These are phyloP conservation scores for Penicillium simplicissimum DNA, from an alignment of 495 filamentous ascomycete genomes.

Conservation along the genomic window DNA sequence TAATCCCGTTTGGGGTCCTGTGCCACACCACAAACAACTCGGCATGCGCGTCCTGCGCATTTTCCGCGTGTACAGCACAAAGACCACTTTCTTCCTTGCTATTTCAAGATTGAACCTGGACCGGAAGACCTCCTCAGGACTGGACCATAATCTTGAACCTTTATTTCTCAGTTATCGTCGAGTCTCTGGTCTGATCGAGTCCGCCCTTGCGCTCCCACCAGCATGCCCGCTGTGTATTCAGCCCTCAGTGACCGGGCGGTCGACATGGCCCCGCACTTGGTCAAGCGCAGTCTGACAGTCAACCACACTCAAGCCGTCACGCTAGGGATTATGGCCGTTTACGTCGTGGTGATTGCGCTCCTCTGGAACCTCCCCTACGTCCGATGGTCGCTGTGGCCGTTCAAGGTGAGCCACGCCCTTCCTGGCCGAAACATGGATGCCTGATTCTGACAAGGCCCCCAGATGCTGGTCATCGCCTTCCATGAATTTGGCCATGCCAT, in stretches of 20 bases:
- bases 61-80: conserved; percentile 5
- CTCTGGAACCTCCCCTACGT: conserved; percentile 81
- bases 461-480: conserved; percentile 85
- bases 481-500: conserved; percentile 82
- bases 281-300: conserved; percentile 59
- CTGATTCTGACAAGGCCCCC: background rate
- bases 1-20: background rate
- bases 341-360: conserved; percentile 71
- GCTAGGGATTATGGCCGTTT: conserved; percentile 66
- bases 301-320: conserved; percentile 73
- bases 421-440: background rate
- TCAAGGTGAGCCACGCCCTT: conserved; percentile 58
- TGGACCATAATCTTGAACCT: no score
- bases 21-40: conserved; percentile 1
- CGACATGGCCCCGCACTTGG: conserved; percentile 34
- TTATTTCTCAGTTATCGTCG: no score
- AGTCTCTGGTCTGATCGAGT: no score
- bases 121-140: no score
- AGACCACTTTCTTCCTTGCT: background rate
- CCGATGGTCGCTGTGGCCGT: conserved; percentile 74
- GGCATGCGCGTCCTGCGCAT: background rate
- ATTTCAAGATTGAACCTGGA: background rate
- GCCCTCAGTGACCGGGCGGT: conserved; percentile 25
- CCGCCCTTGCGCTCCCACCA: background rate
- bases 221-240: conserved; percentile 37